Percentiles rank a stretch among this genome's conserved stretches.
Conservation (phyloP, 306 rosid genomes). For the Lupinus albus region DNA sequence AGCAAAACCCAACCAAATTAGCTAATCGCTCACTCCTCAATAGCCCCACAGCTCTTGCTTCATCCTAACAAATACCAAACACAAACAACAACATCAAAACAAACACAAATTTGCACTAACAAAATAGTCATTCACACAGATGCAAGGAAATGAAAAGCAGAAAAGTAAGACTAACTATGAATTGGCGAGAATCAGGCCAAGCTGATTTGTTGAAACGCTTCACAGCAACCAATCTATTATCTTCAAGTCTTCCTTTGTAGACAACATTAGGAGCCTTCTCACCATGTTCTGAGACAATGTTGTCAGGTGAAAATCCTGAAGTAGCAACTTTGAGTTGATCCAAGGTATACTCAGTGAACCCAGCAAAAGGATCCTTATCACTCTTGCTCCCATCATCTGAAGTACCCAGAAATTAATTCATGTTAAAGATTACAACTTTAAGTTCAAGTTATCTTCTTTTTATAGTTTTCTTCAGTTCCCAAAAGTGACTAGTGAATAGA, state of each 20-base stretch:
- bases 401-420: conserved; percentile 35
- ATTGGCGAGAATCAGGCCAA: conserved; percentile 98
- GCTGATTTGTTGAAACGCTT: conserved; percentile 94
- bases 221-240: conserved; percentile 73
- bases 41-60: conserved; percentile 86
- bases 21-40: conserved; percentile 76
- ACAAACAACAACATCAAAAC: neutral
- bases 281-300: conserved; percentile 96
- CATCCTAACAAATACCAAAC: conserved; percentile 61
- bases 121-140: conserved; percentile 20
- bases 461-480: neutral
- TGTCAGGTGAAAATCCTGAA: conserved; percentile 80
- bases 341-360: conserved; percentile 74
- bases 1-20: conserved; percentile 89
- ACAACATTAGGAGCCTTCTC: conserved; percentile 99
- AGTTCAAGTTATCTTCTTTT: conserved; percentile 10
- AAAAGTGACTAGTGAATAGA: conserved; percentile 39
- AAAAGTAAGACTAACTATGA: conserved; percentile 62
- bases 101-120: conserved; percentile 28
- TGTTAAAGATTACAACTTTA: conserved; percentile 23
- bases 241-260: conserved; percentile 74
- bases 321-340: conserved; percentile 81
- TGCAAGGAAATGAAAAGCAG: conserved; percentile 27
- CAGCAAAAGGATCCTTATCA: conserved; percentile 60
- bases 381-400: conserved; percentile 66